Evolutionary conservation across 2,329 filamentous ascomycete species (phyloP).

Genomic region (Fusarium devonianum): DNA sequence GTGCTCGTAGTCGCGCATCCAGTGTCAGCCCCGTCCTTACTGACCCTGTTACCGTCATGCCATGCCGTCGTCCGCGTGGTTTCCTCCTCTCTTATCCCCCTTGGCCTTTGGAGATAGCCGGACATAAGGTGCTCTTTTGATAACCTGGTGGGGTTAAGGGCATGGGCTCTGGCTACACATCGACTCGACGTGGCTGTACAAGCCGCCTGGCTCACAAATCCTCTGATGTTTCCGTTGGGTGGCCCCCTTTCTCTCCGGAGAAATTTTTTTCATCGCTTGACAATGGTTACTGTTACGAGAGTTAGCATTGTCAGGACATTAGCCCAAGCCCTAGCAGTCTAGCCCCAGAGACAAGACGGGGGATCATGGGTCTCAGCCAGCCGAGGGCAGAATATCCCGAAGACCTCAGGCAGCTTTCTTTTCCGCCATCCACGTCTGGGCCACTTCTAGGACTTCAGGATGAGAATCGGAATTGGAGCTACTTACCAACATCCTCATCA

Average conservation of each 20-base stretch:
- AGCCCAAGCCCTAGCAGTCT: slow-evolving; percentile 24
- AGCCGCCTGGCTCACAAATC: slow-evolving; percentile 28
- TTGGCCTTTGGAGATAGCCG: slow-evolving; percentile 20
- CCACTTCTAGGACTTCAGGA: slow-evolving; percentile 17
- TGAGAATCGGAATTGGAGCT: slow-evolving; percentile 13
- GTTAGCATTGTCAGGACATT: slow-evolving; percentile 38
- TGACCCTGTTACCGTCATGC: slow-evolving; percentile 29
- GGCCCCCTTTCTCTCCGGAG: slow-evolving; percentile 34
- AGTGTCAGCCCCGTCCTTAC: slow-evolving; percentile 41
- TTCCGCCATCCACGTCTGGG: slow-evolving; percentile 16
- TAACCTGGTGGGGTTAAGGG: slow-evolving; percentile 27
- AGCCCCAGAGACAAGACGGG: slow-evolving; percentile 21
- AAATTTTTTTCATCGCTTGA: slow-evolving; percentile 70
- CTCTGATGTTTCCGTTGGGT: slow-evolving; percentile 30
- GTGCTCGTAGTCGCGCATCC: slow-evolving; percentile 40
- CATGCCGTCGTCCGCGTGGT: slow-evolving; percentile 24
- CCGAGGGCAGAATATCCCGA: slow-evolving; percentile 34
- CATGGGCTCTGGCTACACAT: slow-evolving; percentile 28
- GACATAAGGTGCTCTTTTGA: slow-evolving; percentile 11
- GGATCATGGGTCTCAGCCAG: slow-evolving; percentile 17
- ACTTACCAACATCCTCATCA: slow-evolving; percentile 95
- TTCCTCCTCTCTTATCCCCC: slow-evolving; percentile 24
- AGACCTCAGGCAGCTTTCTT: slow-evolving; percentile 25
- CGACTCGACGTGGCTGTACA: slow-evolving; percentile 34
- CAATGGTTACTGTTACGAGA: slow-evolving; percentile 56